phyloP scores from a whole-genome alignment of 2,329 filamentous ascomycete genomes.

The Ustilaginoidea virens region DNA sequence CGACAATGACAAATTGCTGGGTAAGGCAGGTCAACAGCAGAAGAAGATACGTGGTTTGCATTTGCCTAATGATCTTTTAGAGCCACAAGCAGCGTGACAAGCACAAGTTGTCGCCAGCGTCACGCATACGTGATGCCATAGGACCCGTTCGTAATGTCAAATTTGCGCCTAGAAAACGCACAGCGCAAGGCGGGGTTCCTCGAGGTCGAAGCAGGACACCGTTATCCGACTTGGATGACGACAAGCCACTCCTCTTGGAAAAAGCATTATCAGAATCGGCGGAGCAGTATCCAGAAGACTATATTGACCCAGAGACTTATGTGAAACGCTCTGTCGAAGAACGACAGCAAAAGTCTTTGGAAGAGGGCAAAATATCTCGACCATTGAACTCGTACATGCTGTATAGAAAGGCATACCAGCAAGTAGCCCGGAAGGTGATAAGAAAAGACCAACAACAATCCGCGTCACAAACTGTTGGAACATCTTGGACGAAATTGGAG shows the following conservation, averaged over 20 bases:
- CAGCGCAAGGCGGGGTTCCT: too few relatives aligned
- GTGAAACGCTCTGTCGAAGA: slow-evolving; percentile 4
- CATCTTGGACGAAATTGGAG: slow-evolving; percentile 67
- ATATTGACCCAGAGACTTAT: slow-evolving; percentile 3
- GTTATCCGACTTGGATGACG: background rate
- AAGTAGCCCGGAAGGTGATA: slow-evolving; percentile 63
- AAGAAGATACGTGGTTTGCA: too few relatives aligned
- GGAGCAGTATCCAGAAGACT: slow-evolving; percentile 1
- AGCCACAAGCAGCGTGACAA: too few relatives aligned
- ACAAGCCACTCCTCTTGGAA: background rate
- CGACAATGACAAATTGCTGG: too few relatives aligned
- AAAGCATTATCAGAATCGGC: slow-evolving; percentile 5
- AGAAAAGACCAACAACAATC: slow-evolving; percentile 88
- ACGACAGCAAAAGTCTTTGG: slow-evolving; percentile 2
- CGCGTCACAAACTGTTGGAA: slow-evolving; percentile 74
- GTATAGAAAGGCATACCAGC: slow-evolving; percentile 84
- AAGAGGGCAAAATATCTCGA: slow-evolving; percentile 41
- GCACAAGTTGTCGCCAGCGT: too few relatives aligned
- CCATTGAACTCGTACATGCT: slow-evolving; percentile 99
- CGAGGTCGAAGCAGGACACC: slow-evolving; percentile 1
- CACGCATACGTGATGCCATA: too few relatives aligned
- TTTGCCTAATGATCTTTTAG: too few relatives aligned
- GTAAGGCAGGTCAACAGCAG: too few relatives aligned
- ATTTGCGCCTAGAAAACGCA: too few relatives aligned
- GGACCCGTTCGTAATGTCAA: too few relatives aligned